phyloP scores from a whole-genome alignment of 805 yeast species.

The Suhomyces tanzawaensis region DNA sequence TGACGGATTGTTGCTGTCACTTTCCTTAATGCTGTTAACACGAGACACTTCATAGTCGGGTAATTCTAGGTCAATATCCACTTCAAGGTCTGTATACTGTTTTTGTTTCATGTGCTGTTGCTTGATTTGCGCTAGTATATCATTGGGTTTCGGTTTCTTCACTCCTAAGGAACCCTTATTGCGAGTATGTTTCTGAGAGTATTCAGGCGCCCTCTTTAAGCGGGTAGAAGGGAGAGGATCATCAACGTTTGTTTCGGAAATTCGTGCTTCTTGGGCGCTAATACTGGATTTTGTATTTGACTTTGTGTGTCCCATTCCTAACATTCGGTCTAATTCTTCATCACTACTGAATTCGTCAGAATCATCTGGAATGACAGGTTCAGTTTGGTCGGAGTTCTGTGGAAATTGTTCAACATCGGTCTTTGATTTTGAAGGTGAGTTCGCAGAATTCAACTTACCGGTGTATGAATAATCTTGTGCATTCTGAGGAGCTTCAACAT shows the following conservation, averaged over 20 bases:
- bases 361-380: too few species aligned
- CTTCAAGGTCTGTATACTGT: background rate
- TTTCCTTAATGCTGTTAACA: background rate
- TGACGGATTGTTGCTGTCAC: background rate
- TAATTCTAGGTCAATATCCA: conserved; percentile 11
- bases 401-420: background rate
- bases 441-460: too few species aligned
- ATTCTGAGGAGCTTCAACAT: conserved; percentile 8
- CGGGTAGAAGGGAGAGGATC: background rate
- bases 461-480: too few species aligned
- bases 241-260: too few species aligned
- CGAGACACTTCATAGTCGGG: conserved; percentile 3
- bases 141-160: conserved; percentile 12
- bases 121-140: conserved; percentile 15
- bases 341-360: conserved; percentile 1
- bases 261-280: background rate
- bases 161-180: conserved; percentile 16
- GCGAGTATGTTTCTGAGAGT: background rate
- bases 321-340: conserved; percentile 1
- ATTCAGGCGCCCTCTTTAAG: background rate
- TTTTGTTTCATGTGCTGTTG: background rate
- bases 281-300: too few species aligned
- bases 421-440: background rate
- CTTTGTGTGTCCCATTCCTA: background rate
- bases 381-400: background rate